Conservation (phyloP, 108 stramenopile genomes). For the Asterionellopsis glacialis region DNA sequence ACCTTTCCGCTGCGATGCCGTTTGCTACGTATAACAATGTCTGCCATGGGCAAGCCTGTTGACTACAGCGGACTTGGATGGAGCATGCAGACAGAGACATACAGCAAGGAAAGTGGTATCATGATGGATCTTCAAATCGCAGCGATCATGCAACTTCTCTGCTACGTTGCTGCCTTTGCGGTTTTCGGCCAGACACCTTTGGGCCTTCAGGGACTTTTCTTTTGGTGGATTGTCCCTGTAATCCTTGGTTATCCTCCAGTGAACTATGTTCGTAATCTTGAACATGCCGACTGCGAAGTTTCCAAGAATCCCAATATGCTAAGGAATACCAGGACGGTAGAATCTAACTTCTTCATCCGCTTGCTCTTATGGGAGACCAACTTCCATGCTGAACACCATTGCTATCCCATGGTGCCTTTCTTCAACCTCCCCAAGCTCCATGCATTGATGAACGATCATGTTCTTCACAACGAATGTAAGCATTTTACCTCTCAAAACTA, state of each 20-base stretch:
- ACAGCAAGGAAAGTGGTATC: conserved; percentile 35
- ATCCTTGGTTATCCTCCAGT: conserved; percentile 44
- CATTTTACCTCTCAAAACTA: conserved; percentile 44
- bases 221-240: conserved; percentile 51
- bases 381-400: conserved; percentile 61
- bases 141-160: conserved; percentile 26
- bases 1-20: conserved; percentile 29
- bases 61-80: conserved; percentile 52
- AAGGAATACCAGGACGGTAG: conserved; percentile 40
- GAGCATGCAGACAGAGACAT: conserved; percentile 26
- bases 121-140: conserved; percentile 31
- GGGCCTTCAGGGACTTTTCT: conserved; percentile 23
- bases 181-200: conserved; percentile 29
- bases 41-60: conserved; percentile 32
- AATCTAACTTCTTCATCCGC: conserved; percentile 33
- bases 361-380: conserved; percentile 53
- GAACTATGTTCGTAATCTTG: conserved; percentile 54
- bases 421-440: conserved; percentile 50
- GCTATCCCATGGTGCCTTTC: conserved; percentile 65
- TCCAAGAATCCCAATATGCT: conserved; percentile 19
- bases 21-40: conserved; percentile 34
- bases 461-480: conserved; percentile 44
- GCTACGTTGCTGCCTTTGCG: conserved; percentile 24
- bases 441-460: conserved; percentile 36
- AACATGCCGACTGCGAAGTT: conserved; percentile 57